Evolutionary conservation across 2,329 filamentous ascomycete species (phyloP).

Genomic region (Parascedosporium putredinis): DNA sequence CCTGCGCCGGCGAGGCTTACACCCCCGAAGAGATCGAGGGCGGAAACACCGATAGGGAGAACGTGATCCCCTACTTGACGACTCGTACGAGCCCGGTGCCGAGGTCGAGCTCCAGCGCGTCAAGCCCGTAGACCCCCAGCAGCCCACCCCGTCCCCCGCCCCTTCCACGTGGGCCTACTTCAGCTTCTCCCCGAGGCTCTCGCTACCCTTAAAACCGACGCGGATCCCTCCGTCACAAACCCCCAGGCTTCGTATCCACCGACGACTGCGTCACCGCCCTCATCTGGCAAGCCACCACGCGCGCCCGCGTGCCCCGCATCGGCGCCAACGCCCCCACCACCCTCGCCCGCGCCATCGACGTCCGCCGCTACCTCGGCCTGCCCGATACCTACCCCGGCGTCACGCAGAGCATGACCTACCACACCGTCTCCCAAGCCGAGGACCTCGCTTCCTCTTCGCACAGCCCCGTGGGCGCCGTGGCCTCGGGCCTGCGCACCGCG

Average conservation of each 20-base stretch:
- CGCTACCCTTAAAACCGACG: constrained; percentile 27
- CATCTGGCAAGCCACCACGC: constrained; percentile 35
- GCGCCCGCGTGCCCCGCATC: constrained; percentile 28
- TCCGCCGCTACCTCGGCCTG: constrained; percentile 30
- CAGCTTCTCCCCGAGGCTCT: constrained; percentile 28
- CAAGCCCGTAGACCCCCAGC: constrained; percentile 2
- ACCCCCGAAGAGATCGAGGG: constrained; percentile 29
- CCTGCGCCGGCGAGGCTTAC: constrained; percentile 33
- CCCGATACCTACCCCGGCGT: constrained; percentile 35
- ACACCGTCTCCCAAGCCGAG: constrained; percentile 19
- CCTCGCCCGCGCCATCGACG: constrained; percentile 38
- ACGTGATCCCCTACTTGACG: constrained; percentile 24
- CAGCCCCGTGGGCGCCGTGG: constrained; percentile 25
- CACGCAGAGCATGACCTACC: constrained; percentile 34
- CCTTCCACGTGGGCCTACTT: constrained; percentile 34
- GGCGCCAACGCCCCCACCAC: constrained; percentile 14
- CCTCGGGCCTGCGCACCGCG: constrained; percentile 26
- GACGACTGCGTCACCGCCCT: constrained; percentile 43
- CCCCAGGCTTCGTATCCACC: constrained; percentile 33
- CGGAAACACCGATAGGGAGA: constrained; percentile 30
- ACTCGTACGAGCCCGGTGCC: constrained; percentile 20
- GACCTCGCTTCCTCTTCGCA: constrained; percentile 18
- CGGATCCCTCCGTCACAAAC: constrained; percentile 16
- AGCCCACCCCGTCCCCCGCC: constrained; percentile 10
- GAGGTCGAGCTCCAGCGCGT: constrained; percentile 26